phyloP scores from a whole-genome alignment of 1,139 yeast genomes.

The Geotrichum australiense region DNA sequence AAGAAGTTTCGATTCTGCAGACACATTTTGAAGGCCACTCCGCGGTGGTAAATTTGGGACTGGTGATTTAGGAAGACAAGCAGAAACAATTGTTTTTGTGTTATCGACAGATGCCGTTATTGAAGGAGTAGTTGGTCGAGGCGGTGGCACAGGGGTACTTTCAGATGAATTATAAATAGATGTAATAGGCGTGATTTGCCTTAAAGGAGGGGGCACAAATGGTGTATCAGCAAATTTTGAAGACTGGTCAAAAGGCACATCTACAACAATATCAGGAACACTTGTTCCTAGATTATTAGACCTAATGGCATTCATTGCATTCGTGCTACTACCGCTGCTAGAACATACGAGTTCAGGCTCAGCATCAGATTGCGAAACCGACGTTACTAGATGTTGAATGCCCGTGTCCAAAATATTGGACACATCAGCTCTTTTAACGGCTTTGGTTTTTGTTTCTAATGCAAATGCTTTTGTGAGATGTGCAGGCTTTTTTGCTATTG shows the following conservation, averaged over 20 bases:
- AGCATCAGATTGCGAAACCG: too few relatives aligned
- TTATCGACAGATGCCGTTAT: slow-evolving; percentile 8
- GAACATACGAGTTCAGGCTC: too few relatives aligned
- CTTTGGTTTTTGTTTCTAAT: background rate
- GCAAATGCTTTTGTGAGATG: slow-evolving; percentile 8
- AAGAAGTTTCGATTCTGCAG: slow-evolving; percentile 13
- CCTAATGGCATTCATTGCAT: too few relatives aligned
- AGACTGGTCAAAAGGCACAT: too few relatives aligned
- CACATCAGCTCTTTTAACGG: too few relatives aligned
- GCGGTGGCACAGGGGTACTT: slow-evolving; percentile 12
- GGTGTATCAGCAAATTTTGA: background rate
- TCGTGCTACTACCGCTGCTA: too few relatives aligned
- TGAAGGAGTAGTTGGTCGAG: slow-evolving; percentile 12
- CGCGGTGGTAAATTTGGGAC: slow-evolving; percentile 13
- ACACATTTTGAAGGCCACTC: slow-evolving; percentile 4
- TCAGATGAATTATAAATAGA: slow-evolving; percentile 4
- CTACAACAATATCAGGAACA: too few relatives aligned
- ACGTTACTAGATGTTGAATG: too few relatives aligned
- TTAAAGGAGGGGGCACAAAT: slow-evolving; percentile 12
- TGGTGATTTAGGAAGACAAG: slow-evolving; percentile 6
- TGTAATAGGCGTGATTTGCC: slow-evolving; percentile 13
- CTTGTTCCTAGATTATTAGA: too few relatives aligned
- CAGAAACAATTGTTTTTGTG: slow-evolving; percentile 8
- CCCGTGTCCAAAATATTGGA: too few relatives aligned
- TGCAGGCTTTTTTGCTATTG: slow-evolving; percentile 13